A percentile compares a stretch with the other conserved stretches of the same genome.
phyloP scores from a whole-genome alignment of 805 yeast species.

The Lipomyces yamadae region DNA sequence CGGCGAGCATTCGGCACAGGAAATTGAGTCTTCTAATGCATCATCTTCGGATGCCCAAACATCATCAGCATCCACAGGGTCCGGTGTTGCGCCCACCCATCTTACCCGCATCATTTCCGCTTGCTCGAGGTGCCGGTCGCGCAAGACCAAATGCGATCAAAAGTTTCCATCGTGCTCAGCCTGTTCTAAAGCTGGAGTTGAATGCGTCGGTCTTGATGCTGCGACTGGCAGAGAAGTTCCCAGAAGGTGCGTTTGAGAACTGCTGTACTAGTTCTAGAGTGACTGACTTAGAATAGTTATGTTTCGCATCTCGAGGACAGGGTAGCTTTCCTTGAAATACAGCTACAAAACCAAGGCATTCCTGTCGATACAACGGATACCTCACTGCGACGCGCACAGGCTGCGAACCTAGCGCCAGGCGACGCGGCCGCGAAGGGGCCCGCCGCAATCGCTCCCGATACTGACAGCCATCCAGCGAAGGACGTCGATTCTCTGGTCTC shows the following conservation, averaged over 20 bases:
- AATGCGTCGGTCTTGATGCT: slow-evolving; percentile 84
- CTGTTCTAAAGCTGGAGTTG: slow-evolving; percentile 66
- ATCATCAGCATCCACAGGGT: slow-evolving; percentile 34
- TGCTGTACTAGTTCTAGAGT: not conserved
- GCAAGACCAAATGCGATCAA: slow-evolving; percentile 71
- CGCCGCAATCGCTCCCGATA: not conserved
- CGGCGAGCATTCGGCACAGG: slow-evolving; percentile 12
- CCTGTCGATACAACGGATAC: slow-evolving; percentile 40
- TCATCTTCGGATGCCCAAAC: slow-evolving; percentile 10
- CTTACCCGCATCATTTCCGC: slow-evolving; percentile 60
- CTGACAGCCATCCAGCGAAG: slow-evolving; percentile 12
- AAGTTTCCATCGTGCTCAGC: slow-evolving; percentile 68
- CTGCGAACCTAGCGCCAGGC: not conserved
- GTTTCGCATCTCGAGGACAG: slow-evolving; percentile 72
- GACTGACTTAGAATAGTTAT: slow-evolving; percentile 46
- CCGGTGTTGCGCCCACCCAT: slow-evolving; percentile 34
- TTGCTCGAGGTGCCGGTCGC: slow-evolving; percentile 77
- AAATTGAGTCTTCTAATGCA: not conserved
- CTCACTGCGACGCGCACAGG: slow-evolving; percentile 8
- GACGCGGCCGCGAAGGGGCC: slow-evolving; percentile 3
- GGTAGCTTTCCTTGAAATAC: slow-evolving; percentile 59
- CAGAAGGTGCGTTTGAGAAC: slow-evolving; percentile 52
- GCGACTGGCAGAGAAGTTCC: slow-evolving; percentile 88
- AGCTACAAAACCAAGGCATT: slow-evolving; percentile 52
- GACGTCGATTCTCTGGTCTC: slow-evolving; percentile 41